Conservation (phyloP, 2,329 filamentous ascomycete genomes). For the Diplodia seriata region DNA sequence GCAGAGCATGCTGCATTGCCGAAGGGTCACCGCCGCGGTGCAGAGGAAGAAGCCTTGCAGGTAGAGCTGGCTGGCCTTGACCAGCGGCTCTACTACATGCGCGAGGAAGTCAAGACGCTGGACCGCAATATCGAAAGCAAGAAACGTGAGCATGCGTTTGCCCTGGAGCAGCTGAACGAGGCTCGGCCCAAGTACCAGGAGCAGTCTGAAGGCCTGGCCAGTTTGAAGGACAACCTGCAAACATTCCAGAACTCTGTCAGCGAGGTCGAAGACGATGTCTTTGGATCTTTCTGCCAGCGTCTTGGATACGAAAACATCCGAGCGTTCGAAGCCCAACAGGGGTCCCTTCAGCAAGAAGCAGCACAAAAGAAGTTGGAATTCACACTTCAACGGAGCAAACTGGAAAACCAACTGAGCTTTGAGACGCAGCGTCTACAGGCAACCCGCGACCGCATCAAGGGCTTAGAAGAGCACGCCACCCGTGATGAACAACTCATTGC, state of each 20-base stretch:
- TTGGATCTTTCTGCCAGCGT: slow-evolving; percentile 81
- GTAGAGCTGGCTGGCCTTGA: slow-evolving; percentile 81
- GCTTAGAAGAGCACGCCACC: slow-evolving; percentile 70
- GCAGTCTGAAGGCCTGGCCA: slow-evolving; percentile 72
- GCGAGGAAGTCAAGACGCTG: slow-evolving; percentile 77
- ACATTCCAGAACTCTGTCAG: slow-evolving; percentile 70
- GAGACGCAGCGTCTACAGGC: slow-evolving; percentile 75
- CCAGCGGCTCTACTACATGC: slow-evolving; percentile 72
- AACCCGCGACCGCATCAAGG: slow-evolving; percentile 72
- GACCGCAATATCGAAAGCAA: slow-evolving; percentile 86
- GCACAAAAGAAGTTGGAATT: slow-evolving; percentile 87
- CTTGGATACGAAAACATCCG: slow-evolving; percentile 89
- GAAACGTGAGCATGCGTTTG: slow-evolving; percentile 77
- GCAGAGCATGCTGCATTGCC: slow-evolving; percentile 82
- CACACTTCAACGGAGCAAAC: slow-evolving; percentile 73
- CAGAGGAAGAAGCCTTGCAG: slow-evolving; percentile 80
- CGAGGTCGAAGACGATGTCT: slow-evolving; percentile 86
- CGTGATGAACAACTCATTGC: slow-evolving; percentile 72
- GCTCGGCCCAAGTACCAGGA: slow-evolving; percentile 79
- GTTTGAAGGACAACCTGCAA: slow-evolving; percentile 63
- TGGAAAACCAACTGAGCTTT: slow-evolving; percentile 67
- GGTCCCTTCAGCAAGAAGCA: slow-evolving; percentile 88
- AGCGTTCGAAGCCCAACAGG: slow-evolving; percentile 92
- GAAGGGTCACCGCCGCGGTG: slow-evolving; percentile 74
- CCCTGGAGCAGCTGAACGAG: slow-evolving; percentile 75